Base-by-base conservation (phyloP, 164 flowering plant genomes). In the Vitis rupestris region DNA sequence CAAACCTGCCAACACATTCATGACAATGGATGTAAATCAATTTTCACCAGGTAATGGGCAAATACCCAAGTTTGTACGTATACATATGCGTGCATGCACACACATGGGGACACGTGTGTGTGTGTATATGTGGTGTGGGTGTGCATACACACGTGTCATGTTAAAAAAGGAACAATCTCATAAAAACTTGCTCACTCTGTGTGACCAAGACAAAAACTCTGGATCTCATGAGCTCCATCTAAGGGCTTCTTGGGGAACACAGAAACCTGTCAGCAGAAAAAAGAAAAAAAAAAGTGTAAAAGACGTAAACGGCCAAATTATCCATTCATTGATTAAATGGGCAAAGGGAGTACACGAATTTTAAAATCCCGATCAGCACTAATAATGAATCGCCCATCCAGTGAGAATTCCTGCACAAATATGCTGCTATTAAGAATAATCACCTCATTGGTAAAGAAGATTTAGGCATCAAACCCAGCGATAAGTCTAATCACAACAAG, bases 331-430 rank as follows among this genome's bases (percentile, higher is more conserved):
- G 9, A 58, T 54, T 61, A 14, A 64, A 47, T 27, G 15, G 30
- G 50, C 12, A 17, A 8, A 52, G 52, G 58, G 29, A 31, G 81
- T 88, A 95, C 99, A 70, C 99, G 94, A 78, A 93, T 95, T 85
- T 95, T 95, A 69, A 85, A 91, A 80, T 95, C 99, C 16, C 98
- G 87, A 75, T 95, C 98, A 61, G 99, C 93, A 80, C 89, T 90
- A 70, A 87, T 71, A 69, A 95, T 80, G 80, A 82, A 93, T 61
- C 70, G 70, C 54, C 97, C 99, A 83, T 90, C 90, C 9, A 95
- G 95, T 50, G 99, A 93, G 74, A 95, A 91, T 64, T 90, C 91
- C 99, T 95, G 89, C 81, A 86, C 49, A 55, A 50, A 53, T 37
- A 61, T 15, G 30, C 1, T 10, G 51, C 13, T 30, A 30, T 56